Conservation (phyloP, 2,329 filamentous ascomycete species). For the Akanthomyces muscarius region DNA sequence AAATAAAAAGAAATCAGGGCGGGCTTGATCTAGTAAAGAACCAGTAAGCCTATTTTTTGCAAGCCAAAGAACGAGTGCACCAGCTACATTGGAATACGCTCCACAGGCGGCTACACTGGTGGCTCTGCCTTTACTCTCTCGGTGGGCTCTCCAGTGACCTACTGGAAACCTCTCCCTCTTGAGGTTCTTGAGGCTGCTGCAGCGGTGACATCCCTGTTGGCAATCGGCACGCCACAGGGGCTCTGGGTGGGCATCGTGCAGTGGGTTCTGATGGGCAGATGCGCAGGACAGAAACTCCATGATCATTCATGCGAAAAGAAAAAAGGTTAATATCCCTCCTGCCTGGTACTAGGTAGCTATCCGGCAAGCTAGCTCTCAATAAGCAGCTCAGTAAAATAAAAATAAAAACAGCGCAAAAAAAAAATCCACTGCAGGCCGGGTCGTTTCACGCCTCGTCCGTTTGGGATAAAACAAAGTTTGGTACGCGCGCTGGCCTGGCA, state of each 20-base stretch:
- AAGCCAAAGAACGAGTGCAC: background rate
- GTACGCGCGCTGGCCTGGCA: background rate
- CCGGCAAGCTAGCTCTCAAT: too few species aligned
- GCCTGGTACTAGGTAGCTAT: background rate
- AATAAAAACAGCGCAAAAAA: background rate
- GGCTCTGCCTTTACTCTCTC: too few species aligned
- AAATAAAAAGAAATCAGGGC: background rate
- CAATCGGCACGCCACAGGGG: constrained; percentile 11
- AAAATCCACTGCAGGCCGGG: background rate
- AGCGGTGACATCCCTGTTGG: background rate
- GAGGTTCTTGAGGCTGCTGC: background rate
- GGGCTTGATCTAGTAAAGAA: background rate
- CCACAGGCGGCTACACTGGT: background rate
- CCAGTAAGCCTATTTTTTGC: background rate
- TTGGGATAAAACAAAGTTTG: constrained; percentile 2
- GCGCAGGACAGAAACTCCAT: background rate
- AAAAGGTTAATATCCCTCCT: background rate
- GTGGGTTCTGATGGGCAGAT: background rate
- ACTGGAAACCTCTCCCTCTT: too few species aligned
- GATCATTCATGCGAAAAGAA: background rate
- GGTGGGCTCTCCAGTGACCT: too few species aligned
- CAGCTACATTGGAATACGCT: background rate
- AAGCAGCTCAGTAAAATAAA: too few species aligned
- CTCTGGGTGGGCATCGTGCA: background rate
- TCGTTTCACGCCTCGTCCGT: constrained; percentile 2